Base-by-base conservation (phyloP, 2,329 filamentous ascomycete species). In the Calonectria pauciramosa region DNA sequence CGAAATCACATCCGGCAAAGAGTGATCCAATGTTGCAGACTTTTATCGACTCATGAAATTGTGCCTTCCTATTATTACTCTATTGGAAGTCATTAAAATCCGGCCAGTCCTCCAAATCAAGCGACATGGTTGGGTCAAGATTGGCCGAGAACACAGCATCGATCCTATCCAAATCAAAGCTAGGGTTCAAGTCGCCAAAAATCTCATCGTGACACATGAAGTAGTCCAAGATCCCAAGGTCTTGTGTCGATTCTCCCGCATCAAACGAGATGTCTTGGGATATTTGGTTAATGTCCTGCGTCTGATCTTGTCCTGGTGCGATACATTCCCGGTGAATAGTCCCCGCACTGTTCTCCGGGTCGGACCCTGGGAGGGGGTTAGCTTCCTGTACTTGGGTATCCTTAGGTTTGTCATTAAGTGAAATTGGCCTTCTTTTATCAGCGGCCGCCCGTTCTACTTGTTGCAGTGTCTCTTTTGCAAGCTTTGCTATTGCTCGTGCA, bases 81-180 rank as follows among this genome's bases (percentile, higher is more conserved):
- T 10, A 59, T n/a, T 20, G 26, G 4, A 60, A 13, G 2, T 41
- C 23, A 63, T 16, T 23, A 11, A 18, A 41, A 16, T 30, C 10
- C 6, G 47, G 30, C 70, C 70, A 72, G 11, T 67, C 51, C 26
- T 72, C 70, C 1, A 32, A 20, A 28, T 30, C 36, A 8, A 72
- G 30, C 2, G 70, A 51, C 14, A 67, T 59, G 1, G 70, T 68
- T 4, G 52, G 63, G 20, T 72, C 51, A n/a, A 72, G 41, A 38
- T 63, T 67, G 13, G 70, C 63, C 2, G 70, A 67, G 32, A 72
- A 72, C 11, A 72, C 26, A 2, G 52, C 63, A 44, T 72, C 70
- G 14, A 72, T 66, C 30, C 41, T 52, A 18, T 49, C 32, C 14
- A 72, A 26, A 26, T 72, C 70, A 8, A 72, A 67, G n/a, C 41